Evolutionary conservation across 257 asterid species (phyloP).

Genomic region (Solanum chiquidenum): DNA sequence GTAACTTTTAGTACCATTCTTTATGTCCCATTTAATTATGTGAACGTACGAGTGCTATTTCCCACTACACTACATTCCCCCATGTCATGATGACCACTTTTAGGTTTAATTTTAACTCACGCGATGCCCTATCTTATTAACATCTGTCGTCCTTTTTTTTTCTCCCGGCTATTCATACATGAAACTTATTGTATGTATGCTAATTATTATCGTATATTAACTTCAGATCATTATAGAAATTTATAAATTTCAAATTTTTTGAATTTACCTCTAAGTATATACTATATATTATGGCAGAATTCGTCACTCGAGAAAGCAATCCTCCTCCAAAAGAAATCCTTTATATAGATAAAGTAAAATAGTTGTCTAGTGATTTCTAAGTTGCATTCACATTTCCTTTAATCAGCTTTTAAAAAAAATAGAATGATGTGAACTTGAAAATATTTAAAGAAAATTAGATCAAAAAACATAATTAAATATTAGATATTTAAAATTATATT

Average conservation of each 20-base stretch:
- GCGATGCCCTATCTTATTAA: background rate
- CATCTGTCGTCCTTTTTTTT: background rate
- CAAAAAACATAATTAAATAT: too few relatives aligned
- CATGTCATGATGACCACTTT: too few relatives aligned
- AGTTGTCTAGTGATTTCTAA: background rate
- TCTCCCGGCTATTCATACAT: background rate
- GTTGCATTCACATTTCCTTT: background rate
- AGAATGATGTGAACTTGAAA: background rate
- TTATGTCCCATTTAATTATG: background rate
- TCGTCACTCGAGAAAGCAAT: background rate
- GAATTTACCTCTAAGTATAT: background rate
- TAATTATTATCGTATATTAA: background rate
- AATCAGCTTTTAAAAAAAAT: background rate
- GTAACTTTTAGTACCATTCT: background rate
- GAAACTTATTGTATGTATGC: background rate
- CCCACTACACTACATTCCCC: too few relatives aligned
- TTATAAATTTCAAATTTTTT: accelerated
- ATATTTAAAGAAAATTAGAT: background rate
- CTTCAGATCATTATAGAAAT: accelerated
- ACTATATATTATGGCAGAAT: background rate
- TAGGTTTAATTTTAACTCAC: background rate
- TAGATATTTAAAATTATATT: too few relatives aligned
- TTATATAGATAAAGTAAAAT: background rate
- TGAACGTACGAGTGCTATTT: background rate
- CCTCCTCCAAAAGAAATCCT: background rate